phyloP scores from a whole-genome alignment of 2,329 filamentous ascomycete species.

The Aspergillus pseudonomiae region DNA sequence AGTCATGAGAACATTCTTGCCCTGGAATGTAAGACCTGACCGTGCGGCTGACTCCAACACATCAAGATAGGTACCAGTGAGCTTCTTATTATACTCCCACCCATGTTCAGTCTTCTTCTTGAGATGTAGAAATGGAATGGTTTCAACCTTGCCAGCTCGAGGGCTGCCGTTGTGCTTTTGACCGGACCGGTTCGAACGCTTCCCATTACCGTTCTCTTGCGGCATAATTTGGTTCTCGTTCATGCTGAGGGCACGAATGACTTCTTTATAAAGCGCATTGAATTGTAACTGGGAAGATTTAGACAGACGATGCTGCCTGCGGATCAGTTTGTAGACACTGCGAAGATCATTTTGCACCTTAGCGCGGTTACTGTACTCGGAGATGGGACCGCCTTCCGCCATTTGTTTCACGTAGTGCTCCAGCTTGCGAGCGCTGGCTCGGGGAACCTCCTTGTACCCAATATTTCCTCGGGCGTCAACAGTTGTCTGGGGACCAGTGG shows the following conservation, averaged over 20 bases:
- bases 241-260: constrained; percentile 93
- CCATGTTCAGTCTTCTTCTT: constrained; percentile 96
- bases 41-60: constrained; percentile 87
- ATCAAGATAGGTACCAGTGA: constrained; percentile 90
- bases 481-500: constrained; percentile 89
- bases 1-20: constrained; percentile 97
- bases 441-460: constrained; percentile 84
- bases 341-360: constrained; percentile 97
- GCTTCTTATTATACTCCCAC: constrained; percentile 99
- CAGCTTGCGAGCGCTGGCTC: constrained; percentile 88
- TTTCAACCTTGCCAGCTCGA: constrained; percentile 89
- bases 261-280: constrained; percentile 90
- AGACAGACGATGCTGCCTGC: constrained; percentile 95
- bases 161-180: constrained; percentile 52
- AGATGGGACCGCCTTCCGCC: constrained; percentile 97
- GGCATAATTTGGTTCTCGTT: constrained; percentile 97
- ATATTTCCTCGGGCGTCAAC: constrained; percentile 91
- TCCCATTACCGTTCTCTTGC: constrained; percentile 70
- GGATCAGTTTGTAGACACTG: constrained; percentile 97
- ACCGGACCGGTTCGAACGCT: constrained; percentile 59
- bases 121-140: constrained; percentile 94
- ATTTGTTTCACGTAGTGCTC: constrained; percentile 99
- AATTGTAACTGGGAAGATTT: constrained; percentile 97
- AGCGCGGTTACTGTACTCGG: constrained; percentile 95
- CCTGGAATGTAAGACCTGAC: constrained; percentile 85